Evolutionary conservation across 768 basidiomycete genomes (phyloP), one percentile per base, ranked within the genome.

Genomic region (Rossbeevera mucosa): DNA sequence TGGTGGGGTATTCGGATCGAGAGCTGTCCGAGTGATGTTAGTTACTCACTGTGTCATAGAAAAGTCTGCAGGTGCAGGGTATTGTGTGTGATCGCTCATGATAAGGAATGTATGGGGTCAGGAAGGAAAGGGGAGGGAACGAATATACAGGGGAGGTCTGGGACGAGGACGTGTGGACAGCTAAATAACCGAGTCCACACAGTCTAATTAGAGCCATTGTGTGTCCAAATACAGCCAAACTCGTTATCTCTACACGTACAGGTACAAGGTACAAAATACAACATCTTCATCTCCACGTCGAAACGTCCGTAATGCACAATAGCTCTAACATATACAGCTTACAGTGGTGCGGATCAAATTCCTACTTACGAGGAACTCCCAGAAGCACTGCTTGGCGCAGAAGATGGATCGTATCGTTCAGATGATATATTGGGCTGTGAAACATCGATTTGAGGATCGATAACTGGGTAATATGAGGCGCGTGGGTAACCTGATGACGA

Each of bases 381-480:
- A 7, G 53, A 38, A 4, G 46, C 22, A 42, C 51, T 42, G 14
- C 44, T 46, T 43, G 56, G 60, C 30, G 47, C 47, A 26, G 58
- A 60, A 1, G 67, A 61, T 16, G 58, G 61, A 46, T 69, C 65
- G 42, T 68, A 71, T 18, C 68, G 65, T 52, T 70, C 68, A 30
- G 68, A 69, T 4, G 68, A 69, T 22, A 69, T 58, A n/a, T 71
- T 68, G 13, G 57, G 57, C 29, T 67, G 67, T 30, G 66, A 58
- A 45, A 62, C 36, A 21, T 65, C 64, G 26, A 71, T 68, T 52
- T 65, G 68, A 16, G 74, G 72, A 56, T 76, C 74, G 44, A 76
- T 73, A 13, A 69, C 66, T 1, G 74, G 71, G 54, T 72, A 75
- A 51, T 76, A 76, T 52, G 61, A 36, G 2, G 56, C 44, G 26